Evolutionary conservation across 305 asterid genomes (phyloP).

Genomic region (Galium porrigens): DNA sequence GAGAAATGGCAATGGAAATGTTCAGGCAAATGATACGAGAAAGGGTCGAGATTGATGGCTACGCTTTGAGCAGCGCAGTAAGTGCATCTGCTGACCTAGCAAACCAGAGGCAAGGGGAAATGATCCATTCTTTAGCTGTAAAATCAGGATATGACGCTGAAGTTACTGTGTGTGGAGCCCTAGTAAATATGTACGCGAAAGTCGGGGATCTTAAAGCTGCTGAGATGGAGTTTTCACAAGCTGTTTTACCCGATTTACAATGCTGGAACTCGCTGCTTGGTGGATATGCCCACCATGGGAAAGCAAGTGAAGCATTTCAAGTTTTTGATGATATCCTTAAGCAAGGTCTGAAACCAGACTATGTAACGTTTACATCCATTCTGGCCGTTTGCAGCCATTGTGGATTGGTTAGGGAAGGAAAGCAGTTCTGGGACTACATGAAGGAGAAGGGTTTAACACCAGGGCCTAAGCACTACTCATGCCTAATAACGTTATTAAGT

Average conservation of each 20-base stretch:
- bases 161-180: constrained; percentile 41
- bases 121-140: constrained; percentile 48
- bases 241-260: constrained; percentile 31
- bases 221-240: constrained; percentile 25
- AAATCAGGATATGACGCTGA: constrained; percentile 48
- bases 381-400: constrained; percentile 69
- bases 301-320: constrained; percentile 42
- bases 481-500: constrained; percentile 56
- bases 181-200: constrained; percentile 77
- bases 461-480: constrained; percentile 69
- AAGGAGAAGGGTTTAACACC: constrained; percentile 33
- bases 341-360: constrained; percentile 43
- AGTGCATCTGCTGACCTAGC: constrained; percentile 76
- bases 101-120: constrained; percentile 51
- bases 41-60: constrained; percentile 36
- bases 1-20: constrained; percentile 41
- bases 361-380: constrained; percentile 51
- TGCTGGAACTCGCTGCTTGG: constrained; percentile 81
- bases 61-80: constrained; percentile 44
- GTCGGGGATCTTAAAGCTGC: constrained; percentile 56
- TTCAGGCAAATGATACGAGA: constrained; percentile 37
- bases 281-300: constrained; percentile 63
- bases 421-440: constrained; percentile 54
- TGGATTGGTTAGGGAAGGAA: constrained; percentile 44
- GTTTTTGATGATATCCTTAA: constrained; percentile 37